Base-by-base conservation (phyloP, 441 rosid species). In the Monsonia emarginata region DNA sequence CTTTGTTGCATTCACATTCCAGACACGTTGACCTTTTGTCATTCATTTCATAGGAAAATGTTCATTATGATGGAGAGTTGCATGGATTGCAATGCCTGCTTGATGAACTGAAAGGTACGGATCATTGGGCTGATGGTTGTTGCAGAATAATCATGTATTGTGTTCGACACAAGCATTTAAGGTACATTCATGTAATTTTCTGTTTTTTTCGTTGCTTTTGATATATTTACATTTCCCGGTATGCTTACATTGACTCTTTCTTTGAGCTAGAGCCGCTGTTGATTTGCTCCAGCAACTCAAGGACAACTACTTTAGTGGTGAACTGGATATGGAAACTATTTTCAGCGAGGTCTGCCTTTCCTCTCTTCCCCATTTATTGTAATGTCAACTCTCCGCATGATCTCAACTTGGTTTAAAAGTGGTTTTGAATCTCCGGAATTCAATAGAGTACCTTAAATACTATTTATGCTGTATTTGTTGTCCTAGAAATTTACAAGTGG, bases 91-190 rank as follows among this genome's bases (percentile, higher is more conserved):
- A 84, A 69, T 61, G 78, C 65, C 78, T 88, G n/a, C 70, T 87
- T 62, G 76, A 83, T 71, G 85, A 85, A 68, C 72, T 90, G 72
- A 69, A 68, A 66, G 82, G 75, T 73, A 62, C 57, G 19, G 75
- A 76, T 63, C 72, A 69, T 68, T 88, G 95, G 96, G 50, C 65
- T 34, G 85, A 85, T 30, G 88, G 89, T 48, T 86, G 95, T 76
- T 76, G 77, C 76, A 86, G 87, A 78, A 68, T 77, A 38, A 69
- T 93, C 31, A 2, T 72, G 68, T 79, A 76, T 40, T 86, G 83
- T 77, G 72, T 87, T 22, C 82, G 80, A 58, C 70, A 72, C 46
- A 80, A 88, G 81, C 76, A 81, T 65, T 52, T 87, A 59, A 84
- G 93, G 96, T 93, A 2, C 67, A 62, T 50, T 26, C 75, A 28